These are phyloP conservation scores for Cytospora mali DNA, from an alignment of 2,329 filamentous ascomycete species.

Conservation along the genomic window DNA sequence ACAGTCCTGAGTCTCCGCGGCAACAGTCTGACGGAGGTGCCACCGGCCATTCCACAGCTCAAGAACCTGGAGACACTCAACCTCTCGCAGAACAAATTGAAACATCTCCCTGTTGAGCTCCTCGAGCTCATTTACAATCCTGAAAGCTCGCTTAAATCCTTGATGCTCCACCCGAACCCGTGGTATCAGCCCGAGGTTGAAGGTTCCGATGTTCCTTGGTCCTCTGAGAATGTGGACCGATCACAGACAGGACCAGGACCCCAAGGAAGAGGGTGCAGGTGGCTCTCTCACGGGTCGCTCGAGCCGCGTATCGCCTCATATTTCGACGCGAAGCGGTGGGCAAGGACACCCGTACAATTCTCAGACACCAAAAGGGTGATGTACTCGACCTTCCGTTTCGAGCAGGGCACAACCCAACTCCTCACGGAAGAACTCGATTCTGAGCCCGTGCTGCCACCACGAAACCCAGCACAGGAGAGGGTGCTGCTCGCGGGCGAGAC, in stretches of 20 bases:
- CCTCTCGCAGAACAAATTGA: conserved; percentile 64
- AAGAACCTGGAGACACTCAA: conserved; percentile 64
- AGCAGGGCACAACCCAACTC: conserved; percentile 18
- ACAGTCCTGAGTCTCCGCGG: conserved; percentile 67
- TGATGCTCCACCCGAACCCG: conserved; percentile 66
- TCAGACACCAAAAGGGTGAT: conserved; percentile 31
- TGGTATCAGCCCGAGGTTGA: conserved; percentile 46
- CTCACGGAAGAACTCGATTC: conserved; percentile 25
- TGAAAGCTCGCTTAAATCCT: conserved; percentile 47
- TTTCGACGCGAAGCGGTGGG: conserved; percentile 18
- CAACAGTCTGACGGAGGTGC: conserved; percentile 64
- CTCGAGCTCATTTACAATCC: conserved; percentile 54
- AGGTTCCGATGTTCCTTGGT: conserved; percentile 26
- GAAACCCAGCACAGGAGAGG: conserved; percentile 6
- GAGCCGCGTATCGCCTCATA: background rate
- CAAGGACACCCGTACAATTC: conserved; percentile 38
- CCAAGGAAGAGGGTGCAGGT: conserved; percentile 17
- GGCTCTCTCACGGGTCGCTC: background rate
- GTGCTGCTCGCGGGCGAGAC: background rate
- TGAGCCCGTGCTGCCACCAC: background rate
- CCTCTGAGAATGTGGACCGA: conserved; percentile 16
- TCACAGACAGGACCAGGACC: conserved; percentile 8
- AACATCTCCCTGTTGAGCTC: conserved; percentile 64
- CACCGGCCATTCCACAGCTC: conserved; percentile 60
- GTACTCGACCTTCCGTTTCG: conserved; percentile 33